Percentiles rank a stretch among this genome's conserved stretches.
These are phyloP conservation scores for Chlorella sorokiniana DNA, from an alignment of 139 green algal species.

Conservation along the genomic window DNA sequence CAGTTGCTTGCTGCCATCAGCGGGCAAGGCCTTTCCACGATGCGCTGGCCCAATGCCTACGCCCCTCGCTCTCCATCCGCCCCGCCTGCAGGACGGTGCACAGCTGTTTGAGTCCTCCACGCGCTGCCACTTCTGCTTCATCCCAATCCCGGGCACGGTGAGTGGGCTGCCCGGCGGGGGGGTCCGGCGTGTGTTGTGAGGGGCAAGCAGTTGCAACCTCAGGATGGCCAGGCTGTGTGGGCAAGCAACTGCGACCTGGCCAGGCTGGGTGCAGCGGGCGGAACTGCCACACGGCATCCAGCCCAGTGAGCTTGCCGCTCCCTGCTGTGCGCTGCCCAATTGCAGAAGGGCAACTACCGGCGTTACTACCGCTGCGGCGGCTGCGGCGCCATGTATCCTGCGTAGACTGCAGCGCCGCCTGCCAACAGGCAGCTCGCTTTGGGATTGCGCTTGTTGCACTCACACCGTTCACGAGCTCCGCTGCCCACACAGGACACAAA, in stretches of 20 bases:
- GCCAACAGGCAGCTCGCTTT: neutral
- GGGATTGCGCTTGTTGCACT: no score
- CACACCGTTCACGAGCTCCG: no score
- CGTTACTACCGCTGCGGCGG: conserved; percentile 16
- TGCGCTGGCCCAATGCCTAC: neutral
- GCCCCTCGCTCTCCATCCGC: neutral
- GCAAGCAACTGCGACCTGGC: neutral
- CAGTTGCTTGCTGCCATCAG: neutral
- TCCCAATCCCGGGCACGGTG: conserved; percentile 31
- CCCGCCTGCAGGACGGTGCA: conserved; percentile 25
- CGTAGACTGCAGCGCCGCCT: neutral
- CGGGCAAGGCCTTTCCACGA: neutral
- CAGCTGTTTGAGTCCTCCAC: conserved; percentile 1
- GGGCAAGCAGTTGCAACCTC: neutral
- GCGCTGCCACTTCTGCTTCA: conserved; percentile 32
- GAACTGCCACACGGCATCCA: neutral
- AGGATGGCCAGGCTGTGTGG: neutral
- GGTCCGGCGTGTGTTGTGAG: no score
- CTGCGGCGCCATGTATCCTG: conserved; percentile 20
- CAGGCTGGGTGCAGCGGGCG: neutral
- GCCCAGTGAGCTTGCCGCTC: neutral
- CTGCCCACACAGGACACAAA: no score
- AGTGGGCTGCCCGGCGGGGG: neutral
- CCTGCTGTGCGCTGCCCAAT: neutral
- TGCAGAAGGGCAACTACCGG: neutral